Conservation (phyloP, 2,329 filamentous ascomycete genomes). For the Calonectria multiphialidica region DNA sequence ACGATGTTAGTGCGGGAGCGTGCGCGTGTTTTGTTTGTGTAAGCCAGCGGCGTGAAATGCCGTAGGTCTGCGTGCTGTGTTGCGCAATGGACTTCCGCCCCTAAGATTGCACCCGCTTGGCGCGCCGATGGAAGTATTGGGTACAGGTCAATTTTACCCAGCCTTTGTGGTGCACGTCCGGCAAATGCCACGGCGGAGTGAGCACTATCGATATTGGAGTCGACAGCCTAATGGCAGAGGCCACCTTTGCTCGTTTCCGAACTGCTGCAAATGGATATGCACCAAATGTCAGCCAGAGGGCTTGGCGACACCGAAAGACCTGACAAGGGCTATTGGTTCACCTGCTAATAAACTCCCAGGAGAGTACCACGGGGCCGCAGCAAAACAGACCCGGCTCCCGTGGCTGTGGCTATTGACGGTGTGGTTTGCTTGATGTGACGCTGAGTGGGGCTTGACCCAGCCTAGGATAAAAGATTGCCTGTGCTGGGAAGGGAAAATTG, state of each 20-base stretch:
- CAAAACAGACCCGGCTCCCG: conserved; percentile 33
- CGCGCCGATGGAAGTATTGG: not conserved
- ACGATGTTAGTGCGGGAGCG: not conserved
- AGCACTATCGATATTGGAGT: not conserved
- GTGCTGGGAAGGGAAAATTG: not conserved
- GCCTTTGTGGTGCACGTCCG: not conserved
- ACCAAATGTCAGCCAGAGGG: not conserved
- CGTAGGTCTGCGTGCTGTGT: not conserved
- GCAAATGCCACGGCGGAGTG: not conserved
- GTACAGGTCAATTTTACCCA: not conserved
- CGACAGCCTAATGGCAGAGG: not conserved
- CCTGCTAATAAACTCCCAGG: conserved; percentile 35
- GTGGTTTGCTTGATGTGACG: conserved; percentile 41
- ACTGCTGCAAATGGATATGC: not conserved
- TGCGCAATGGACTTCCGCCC: not conserved
- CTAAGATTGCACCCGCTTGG: not conserved
- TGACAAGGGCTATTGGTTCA: conserved; percentile 15
- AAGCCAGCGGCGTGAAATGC: not conserved
- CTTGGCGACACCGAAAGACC: not conserved
- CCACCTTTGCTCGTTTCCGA: not conserved
- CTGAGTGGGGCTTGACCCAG: conserved; percentile 32
- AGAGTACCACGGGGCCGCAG: conserved; percentile 34
- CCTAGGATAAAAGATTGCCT: not conserved
- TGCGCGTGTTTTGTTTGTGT: conserved; percentile 8
- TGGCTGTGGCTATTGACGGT: conserved; percentile 38